Conservation (phyloP, 176 grass and related monocot species). For the Ensete glaucum region DNA sequence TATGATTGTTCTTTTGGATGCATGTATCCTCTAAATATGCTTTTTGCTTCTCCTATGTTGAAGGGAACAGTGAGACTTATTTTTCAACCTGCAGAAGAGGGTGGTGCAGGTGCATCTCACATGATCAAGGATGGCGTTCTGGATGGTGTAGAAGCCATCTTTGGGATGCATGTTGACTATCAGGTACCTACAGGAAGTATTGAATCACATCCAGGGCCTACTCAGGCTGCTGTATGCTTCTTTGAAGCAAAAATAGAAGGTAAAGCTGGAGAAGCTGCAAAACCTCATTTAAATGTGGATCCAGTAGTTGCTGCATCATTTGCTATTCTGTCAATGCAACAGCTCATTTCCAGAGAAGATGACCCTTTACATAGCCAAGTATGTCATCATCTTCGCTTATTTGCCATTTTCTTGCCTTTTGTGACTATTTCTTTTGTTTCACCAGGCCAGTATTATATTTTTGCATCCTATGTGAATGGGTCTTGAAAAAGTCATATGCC, state of each 20-base stretch:
- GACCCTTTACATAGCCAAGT: constrained; percentile 91
- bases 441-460: background rate
- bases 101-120: constrained; percentile 78
- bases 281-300: constrained; percentile 71
- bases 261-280: constrained; percentile 58
- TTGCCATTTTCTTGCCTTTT: background rate
- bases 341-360: constrained; percentile 73
- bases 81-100: constrained; percentile 95
- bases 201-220: constrained; percentile 50
- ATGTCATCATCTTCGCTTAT: constrained; percentile 9
- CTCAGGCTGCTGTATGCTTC: constrained; percentile 61
- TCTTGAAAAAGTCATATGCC: background rate
- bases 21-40: background rate
- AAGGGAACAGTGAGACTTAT: constrained; percentile 88
- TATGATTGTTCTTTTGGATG: background rate
- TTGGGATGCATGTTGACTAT: constrained; percentile 72
- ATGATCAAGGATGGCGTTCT: constrained; percentile 79
- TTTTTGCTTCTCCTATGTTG: constrained; percentile 20
- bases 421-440: background rate
- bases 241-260: constrained; percentile 80
- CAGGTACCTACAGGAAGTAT: constrained; percentile 40
- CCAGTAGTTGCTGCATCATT: constrained; percentile 60
- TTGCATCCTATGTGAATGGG: background rate
- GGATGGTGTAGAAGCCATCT: constrained; percentile 58
- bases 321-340: constrained; percentile 55